A percentile compares a stretch with the other conserved stretches of the same genome.
phyloP scores from a whole-genome alignment of 352 stramenopile species.

The Phytophthora brassicae region DNA sequence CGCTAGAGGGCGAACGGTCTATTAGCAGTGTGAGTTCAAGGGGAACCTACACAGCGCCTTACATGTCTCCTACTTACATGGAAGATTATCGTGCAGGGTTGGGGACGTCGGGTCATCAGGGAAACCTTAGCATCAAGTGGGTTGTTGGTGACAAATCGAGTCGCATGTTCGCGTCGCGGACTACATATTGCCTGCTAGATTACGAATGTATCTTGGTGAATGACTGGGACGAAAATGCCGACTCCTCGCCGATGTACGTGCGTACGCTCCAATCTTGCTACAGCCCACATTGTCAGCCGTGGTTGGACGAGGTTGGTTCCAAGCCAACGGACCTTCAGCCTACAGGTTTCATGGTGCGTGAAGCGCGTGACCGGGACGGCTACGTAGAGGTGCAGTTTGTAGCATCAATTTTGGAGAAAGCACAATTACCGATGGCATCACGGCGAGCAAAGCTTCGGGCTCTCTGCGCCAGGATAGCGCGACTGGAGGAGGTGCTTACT shows the following conservation, averaged over 20 bases:
- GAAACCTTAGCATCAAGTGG: slow-evolving; percentile 74
- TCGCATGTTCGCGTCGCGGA: slow-evolving; percentile 67
- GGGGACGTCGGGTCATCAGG: slow-evolving; percentile 45
- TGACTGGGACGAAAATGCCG: slow-evolving; percentile 62
- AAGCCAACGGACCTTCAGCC: slow-evolving; percentile 60
- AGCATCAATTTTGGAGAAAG: slow-evolving; percentile 71
- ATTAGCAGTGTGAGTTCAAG: slow-evolving; percentile 13
- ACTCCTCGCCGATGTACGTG: slow-evolving; percentile 66
- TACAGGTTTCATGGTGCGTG: slow-evolving; percentile 75
- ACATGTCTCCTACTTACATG: slow-evolving; percentile 40
- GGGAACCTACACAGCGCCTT: slow-evolving; percentile 12
- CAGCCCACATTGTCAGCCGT: slow-evolving; percentile 57
- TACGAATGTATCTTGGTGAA: slow-evolving; percentile 78
- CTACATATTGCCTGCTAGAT: slow-evolving; percentile 71
- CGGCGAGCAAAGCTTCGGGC: slow-evolving; percentile 61
- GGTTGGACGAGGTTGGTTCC: slow-evolving; percentile 58
- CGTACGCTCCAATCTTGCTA: slow-evolving; percentile 71
- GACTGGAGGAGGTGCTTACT: slow-evolving; percentile 71
- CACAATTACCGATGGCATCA: slow-evolving; percentile 52
- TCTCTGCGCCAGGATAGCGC: slow-evolving; percentile 54
- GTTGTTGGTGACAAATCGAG: slow-evolving; percentile 63
- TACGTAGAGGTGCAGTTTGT: slow-evolving; percentile 80
- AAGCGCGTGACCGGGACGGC: slow-evolving; percentile 42
- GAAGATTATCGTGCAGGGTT: slow-evolving; percentile 50
- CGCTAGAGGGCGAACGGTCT: slow-evolving; percentile 17